phyloP scores from a whole-genome alignment of 1,284 basidiomycete species.

The Ganoderma sinense region DNA sequence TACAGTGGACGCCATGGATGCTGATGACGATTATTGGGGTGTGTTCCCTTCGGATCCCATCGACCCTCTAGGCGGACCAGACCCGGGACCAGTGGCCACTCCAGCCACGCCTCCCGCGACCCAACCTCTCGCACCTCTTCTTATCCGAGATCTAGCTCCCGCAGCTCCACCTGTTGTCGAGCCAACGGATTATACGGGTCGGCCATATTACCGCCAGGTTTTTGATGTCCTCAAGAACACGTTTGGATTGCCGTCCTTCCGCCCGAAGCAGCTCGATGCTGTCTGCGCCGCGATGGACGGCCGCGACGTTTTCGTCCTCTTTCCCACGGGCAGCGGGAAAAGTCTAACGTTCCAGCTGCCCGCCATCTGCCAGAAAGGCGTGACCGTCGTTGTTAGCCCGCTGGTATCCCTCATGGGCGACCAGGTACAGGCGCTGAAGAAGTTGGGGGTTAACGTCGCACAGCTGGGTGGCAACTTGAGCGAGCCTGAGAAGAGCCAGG shows the following conservation, averaged over 20 bases:
- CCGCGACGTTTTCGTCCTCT: constrained; percentile 92
- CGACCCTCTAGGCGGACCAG: constrained; percentile 8
- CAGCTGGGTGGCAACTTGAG: constrained; percentile 72
- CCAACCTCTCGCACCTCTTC: constrained; percentile 11
- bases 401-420: constrained; percentile 92
- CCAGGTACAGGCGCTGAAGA: constrained; percentile 80
- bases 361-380: constrained; percentile 80
- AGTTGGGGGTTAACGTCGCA: constrained; percentile 76
- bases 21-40: constrained; percentile 27
- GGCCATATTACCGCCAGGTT: constrained; percentile 65
- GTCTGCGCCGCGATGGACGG: constrained; percentile 85
- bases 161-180: neutral
- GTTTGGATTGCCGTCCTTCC: constrained; percentile 79
- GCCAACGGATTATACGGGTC: neutral
- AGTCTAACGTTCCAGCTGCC: constrained; percentile 89
- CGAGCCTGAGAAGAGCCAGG: constrained; percentile 47
- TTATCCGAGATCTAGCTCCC: neutral
- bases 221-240: constrained; percentile 64
- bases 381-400: constrained; percentile 93
- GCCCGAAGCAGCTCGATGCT: constrained; percentile 88
- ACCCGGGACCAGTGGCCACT: neutral
- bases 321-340: constrained; percentile 98
- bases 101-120: constrained; percentile 25
- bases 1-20: neutral
- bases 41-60: constrained; percentile 17